Base-by-base conservation (phyloP, 1,139 yeast genomes). In the Geotrichum fermentans region DNA sequence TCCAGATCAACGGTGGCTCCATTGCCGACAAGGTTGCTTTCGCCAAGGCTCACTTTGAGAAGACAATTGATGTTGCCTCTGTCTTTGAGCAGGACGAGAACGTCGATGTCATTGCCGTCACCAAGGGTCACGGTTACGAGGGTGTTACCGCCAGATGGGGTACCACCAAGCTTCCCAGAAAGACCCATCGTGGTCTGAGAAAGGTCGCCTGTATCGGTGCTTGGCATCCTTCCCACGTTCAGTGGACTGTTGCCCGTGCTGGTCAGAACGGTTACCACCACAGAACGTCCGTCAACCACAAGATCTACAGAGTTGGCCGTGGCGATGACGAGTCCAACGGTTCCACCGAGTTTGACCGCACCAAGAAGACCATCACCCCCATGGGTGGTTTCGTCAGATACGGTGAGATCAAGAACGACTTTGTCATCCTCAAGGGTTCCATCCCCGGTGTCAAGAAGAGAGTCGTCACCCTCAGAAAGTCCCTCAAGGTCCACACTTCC, bases 71-170 rank as follows among this genome's bases (percentile, higher is more conserved):
- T 60, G 95, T 92, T 68, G 87, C 84, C 77, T 76, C 95, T 65
- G 98, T 92, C 69, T 84, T 92, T 73, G 98, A 92, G 81, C 95
- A 92, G 80, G 85, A 89, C 78, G 98, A 92, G 82, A 84, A 87
- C 86, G 83, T 92, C 70, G 99, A 92, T 70, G 97, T 88, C 69
- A 83, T 90, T 72, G 99, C 97, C 70, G 96, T 94, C 73, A 94
- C 98, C 83, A 90, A 86, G 83, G 99, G 99, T 92, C 95, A 92
- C 82, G 99, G 99, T 82, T 88, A 85, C 87, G 98, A 90, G 79
- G 99, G 99, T 89, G 97, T 90, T 69, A 94, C 98, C 80, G 96
- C 89, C 89, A 89, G 99, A 87, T 92, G 97, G 97, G 98, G 98
- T 75, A 92, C 98, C 85, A 94, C 90, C 92, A 89, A 86, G 83